Evolutionary conservation across 2,329 filamentous ascomycete genomes (phyloP).

Genomic region (Diaporthe ilicicola): DNA sequence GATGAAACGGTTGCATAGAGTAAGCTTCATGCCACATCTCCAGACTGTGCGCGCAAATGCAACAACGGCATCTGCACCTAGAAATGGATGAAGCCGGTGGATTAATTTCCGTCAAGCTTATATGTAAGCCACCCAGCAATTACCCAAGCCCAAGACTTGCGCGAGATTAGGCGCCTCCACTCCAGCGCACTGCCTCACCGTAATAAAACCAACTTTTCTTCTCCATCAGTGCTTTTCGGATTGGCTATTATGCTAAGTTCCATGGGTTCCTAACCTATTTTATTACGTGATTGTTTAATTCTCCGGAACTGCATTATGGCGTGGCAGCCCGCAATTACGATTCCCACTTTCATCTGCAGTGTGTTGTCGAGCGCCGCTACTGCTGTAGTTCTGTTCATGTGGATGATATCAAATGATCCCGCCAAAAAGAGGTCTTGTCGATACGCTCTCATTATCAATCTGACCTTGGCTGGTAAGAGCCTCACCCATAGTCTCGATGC

Average conservation of each 20-base stretch:
- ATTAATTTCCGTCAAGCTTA: not conserved
- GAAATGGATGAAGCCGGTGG: not conserved
- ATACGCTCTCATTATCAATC: slow-evolving; percentile 30
- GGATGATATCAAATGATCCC: slow-evolving; percentile 20
- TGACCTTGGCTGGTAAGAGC: slow-evolving; percentile 26
- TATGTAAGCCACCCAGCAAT: not conserved
- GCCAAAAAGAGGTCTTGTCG: slow-evolving; percentile 27
- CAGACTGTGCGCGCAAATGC: slow-evolving; percentile 3
- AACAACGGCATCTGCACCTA: not conserved
- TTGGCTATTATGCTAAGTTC: not conserved
- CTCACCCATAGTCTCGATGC: no score
- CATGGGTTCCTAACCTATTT: not conserved
- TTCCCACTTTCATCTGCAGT: slow-evolving; percentile 29
- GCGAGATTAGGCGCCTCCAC: slow-evolving; percentile 8
- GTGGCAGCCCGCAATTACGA: slow-evolving; percentile 7
- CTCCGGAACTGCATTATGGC: not conserved
- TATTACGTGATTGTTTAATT: not conserved
- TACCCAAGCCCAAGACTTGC: slow-evolving; percentile 13
- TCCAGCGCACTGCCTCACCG: slow-evolving; percentile 1
- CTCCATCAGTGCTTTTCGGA: not conserved
- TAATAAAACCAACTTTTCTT: not conserved
- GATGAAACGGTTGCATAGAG: not conserved
- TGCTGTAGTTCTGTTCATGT: slow-evolving; percentile 25
- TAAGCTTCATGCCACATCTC: not conserved
- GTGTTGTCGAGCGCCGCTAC: slow-evolving; percentile 26